Percentiles rank a stretch among this genome's conserved stretches.
Evolutionary conservation across 371 early-diverging fungal species (phyloP).

Genomic region (Haplosporangium sp.): DNA sequence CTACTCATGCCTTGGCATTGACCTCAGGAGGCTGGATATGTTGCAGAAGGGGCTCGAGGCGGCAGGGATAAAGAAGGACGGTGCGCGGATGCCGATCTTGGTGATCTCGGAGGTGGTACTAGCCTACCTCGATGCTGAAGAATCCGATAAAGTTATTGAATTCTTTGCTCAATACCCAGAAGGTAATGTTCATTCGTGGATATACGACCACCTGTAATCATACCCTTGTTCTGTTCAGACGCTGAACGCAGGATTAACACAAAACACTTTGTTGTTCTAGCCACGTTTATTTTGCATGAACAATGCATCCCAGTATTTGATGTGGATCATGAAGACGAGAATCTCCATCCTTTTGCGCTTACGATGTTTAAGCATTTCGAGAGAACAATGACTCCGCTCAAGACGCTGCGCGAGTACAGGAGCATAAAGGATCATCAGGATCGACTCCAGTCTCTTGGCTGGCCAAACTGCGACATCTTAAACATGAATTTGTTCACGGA

Average conservation of each 20-base stretch:
- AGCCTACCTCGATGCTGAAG: constrained; percentile 42
- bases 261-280: constrained; percentile 7
- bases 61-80: constrained; percentile 20
- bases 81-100: constrained; percentile 32
- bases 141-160: constrained; percentile 39
- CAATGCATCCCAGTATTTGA: constrained; percentile 51
- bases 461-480: constrained; percentile 38
- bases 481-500: constrained; percentile 50
- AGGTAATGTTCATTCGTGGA: constrained; percentile 15
- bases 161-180: constrained; percentile 44
- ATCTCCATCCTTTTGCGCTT: constrained; percentile 41
- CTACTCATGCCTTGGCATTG: constrained; percentile 49
- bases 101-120: constrained; percentile 49
- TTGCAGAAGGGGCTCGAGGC: constrained; percentile 22
- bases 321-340: constrained; percentile 15
- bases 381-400: constrained; percentile 51
- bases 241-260: neutral
- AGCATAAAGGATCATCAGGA: constrained; percentile 37
- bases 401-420: constrained; percentile 31
- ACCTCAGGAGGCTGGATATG: constrained; percentile 28
- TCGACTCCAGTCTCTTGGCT: constrained; percentile 34
- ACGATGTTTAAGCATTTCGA: constrained; percentile 52
- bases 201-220: neutral
- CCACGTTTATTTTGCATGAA: constrained; percentile 47
- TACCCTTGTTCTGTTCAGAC: too few species aligned